A percentile compares a stretch with the other conserved stretches of the same genome.
phyloP scores from a whole-genome alignment of 2,329 filamentous ascomycete species.

The Fusarium multiceps region DNA sequence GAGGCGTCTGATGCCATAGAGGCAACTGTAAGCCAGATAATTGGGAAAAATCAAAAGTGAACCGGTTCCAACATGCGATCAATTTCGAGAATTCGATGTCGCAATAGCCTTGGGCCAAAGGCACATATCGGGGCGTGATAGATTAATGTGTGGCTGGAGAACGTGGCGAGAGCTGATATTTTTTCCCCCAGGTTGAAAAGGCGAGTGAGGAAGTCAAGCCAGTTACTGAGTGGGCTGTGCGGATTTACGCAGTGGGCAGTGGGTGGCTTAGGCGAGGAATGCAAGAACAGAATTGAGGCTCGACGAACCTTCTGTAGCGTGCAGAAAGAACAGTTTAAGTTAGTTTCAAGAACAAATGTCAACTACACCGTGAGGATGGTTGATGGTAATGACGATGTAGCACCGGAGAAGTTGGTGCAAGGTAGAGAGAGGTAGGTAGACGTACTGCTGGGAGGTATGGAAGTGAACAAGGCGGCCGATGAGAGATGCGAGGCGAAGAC shows the following conservation, averaged over 20 bases:
- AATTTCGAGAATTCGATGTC: conserved; percentile 41
- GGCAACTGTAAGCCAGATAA: conserved; percentile 39
- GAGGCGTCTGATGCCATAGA: conserved; percentile 67
- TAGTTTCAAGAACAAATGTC: conserved; percentile 13
- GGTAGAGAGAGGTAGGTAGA: conserved; percentile 25
- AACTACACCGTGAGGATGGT: conserved; percentile 29
- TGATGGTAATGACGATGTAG: conserved; percentile 38
- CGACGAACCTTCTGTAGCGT: conserved; percentile 26
- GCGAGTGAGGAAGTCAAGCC: conserved; percentile 34
- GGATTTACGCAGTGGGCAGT: conserved; percentile 37
- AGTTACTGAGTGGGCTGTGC: conserved; percentile 34
- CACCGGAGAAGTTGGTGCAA: conserved; percentile 34
- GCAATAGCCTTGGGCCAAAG: conserved; percentile 45
- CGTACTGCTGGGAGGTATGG: conserved; percentile 7
- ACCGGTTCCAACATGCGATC: conserved; percentile 38
- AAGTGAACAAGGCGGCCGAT: conserved; percentile 41
- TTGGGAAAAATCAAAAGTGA: conserved; percentile 35
- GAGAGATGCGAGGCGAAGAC: conserved; percentile 43
- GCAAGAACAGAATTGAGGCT: conserved; percentile 41
- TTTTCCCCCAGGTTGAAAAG: conserved; percentile 42
- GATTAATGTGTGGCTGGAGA: conserved; percentile 57
- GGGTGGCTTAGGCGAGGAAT: conserved; percentile 41
- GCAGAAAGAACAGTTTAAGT: conserved; percentile 26
- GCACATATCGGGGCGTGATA: conserved; percentile 52
- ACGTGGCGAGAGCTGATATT: conserved; percentile 57